Evolutionary conservation across 1,284 basidiomycete genomes (phyloP).

Genomic region (Erythrobasidium hasegawianum): DNA sequence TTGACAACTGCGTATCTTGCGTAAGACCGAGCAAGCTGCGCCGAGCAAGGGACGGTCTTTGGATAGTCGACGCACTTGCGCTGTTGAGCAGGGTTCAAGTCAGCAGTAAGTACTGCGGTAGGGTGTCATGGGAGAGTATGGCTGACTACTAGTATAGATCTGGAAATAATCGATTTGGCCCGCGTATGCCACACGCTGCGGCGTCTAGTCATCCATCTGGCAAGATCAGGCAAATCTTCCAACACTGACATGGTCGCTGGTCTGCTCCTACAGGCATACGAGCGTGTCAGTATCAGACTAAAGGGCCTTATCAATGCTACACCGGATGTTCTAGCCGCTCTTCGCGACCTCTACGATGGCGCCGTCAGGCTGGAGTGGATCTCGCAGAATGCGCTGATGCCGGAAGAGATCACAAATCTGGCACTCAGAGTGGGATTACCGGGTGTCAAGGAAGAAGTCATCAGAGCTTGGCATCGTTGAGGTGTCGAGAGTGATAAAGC

Average conservation of each 20-base stretch:
- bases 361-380: constrained; percentile 2
- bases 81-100: background rate
- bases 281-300: background rate
- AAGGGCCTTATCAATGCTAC: too few relatives aligned
- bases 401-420: constrained; percentile 5
- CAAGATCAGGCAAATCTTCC: background rate
- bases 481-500: background rate
- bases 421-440: background rate
- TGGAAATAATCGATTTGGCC: background rate
- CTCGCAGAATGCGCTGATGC: background rate
- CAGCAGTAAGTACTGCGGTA: constrained; percentile 13
- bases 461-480: constrained; percentile 16
- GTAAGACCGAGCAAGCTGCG: constrained; percentile 19
- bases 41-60: constrained; percentile 26
- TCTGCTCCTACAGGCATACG: background rate
- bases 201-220: constrained; percentile 6
- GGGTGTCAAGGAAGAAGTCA: constrained; percentile 19
- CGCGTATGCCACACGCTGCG: constrained; percentile 3
- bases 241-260: background rate
- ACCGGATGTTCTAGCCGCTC: too few relatives aligned
- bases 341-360: constrained; percentile 16
- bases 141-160: too few relatives aligned
- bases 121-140: too few relatives aligned
- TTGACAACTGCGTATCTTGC: constrained; percentile 21
- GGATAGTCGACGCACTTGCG: constrained; percentile 16